Percentiles rank a stretch among this genome's conserved stretches.
Conservation (phyloP, 1,139 yeast species). For the Diutina sp. region DNA sequence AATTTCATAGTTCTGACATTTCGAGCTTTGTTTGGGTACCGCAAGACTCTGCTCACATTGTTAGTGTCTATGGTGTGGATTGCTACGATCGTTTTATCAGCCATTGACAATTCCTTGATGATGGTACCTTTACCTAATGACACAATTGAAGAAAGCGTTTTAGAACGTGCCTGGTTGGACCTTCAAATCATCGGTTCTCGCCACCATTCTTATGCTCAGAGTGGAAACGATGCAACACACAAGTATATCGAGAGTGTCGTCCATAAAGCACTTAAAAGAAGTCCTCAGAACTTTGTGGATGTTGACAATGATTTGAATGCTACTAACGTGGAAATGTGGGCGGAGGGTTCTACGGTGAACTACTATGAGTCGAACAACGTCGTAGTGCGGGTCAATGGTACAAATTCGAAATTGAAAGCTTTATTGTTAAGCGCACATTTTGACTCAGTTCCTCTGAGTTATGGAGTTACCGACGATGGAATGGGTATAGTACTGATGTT, state of each 20-base stretch:
- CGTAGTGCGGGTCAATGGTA: conserved; percentile 59
- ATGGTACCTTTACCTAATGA: conserved; percentile 18
- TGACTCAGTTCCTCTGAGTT: conserved; percentile 81
- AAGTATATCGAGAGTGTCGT: conserved; percentile 45
- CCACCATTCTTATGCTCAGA: conserved; percentile 71
- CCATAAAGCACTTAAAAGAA: conserved; percentile 12
- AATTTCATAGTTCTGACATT: conserved; percentile 16
- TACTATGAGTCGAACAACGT: conserved; percentile 77
- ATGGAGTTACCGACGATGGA: conserved; percentile 90
- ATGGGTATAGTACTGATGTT: conserved; percentile 80
- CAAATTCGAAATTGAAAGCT: conserved; percentile 43
- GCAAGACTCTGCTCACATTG: conserved; percentile 46
- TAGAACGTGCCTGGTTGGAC: conserved; percentile 49
- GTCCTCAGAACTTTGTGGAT: conserved; percentile 23
- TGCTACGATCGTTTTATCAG: conserved; percentile 17
- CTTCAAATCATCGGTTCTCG: conserved; percentile 52
- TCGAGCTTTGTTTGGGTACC: conserved; percentile 38
- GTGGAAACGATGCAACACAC: conserved; percentile 65
- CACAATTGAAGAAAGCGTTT: conserved; percentile 23
- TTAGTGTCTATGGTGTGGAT: conserved; percentile 31
- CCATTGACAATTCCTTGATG: conserved; percentile 23
- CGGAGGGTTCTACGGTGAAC: conserved; percentile 34
- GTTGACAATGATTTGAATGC: conserved; percentile 38
- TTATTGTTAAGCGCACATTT: conserved; percentile 73
- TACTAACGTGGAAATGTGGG: conserved; percentile 28